Base-by-base conservation (phyloP, 129 eudicot species). In the Arctium minus region DNA sequence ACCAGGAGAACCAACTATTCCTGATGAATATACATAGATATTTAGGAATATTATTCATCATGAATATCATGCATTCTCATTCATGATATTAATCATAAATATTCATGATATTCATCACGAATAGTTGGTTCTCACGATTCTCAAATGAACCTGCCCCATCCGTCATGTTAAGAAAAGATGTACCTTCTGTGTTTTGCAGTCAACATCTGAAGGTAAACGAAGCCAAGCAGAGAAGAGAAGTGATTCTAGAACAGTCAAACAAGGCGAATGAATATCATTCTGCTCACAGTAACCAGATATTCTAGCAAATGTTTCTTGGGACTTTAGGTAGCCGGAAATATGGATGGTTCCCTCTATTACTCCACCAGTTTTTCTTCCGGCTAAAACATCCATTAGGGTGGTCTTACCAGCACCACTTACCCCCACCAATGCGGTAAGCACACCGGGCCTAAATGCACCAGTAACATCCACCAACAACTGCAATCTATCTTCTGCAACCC, bases 381-480 rank as follows among this genome's bases (percentile, higher is more conserved):
- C 97, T 80, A 96, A 88, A 18, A 96, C 99, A 82, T 96, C 99
- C 99, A 96, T 96, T 40, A 96, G 90, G 29, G 99, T 96, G 79
- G 99, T 96, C 90, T 96, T 96, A 50, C 99, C 99, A 31, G 99
- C 99, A 86, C 99, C 99, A 82, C 99, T 96, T 30, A 93, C 99
- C n/a, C 99, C 99, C 18, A 96, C 99, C 81, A 96, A 84, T 80
- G 99, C 99, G 62, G 99, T 96, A 33, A 96, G 97, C 68, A 96
- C 95, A 77, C 99, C 99, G 12, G 99, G 98, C 87, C 97, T 93
- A 79, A 96, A 96, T 78, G 97, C 97, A 86, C 99, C 98, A 31
- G 98, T 96, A 33, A 96, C 89, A 81, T 93, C 82, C 72, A 90
- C 88, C 87, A 96, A 84, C 80, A 96, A 83, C 87, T 96, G 99